A percentile compares a stretch with the other conserved stretches of the same genome.
These are phyloP conservation scores for Debaryomyces castellii DNA, from an alignment of 805 yeast genomes.

Conservation along the genomic window DNA sequence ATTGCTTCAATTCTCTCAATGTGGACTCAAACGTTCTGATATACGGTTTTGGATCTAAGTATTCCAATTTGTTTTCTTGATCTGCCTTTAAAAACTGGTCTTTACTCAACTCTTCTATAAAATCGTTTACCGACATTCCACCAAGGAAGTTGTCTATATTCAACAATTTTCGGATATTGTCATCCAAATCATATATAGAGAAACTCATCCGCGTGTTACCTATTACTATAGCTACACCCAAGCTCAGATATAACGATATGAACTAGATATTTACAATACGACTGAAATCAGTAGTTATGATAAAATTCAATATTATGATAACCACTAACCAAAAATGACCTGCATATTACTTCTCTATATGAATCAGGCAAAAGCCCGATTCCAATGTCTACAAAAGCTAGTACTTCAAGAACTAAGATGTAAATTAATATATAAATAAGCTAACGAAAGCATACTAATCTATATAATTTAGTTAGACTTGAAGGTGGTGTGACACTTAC, in stretches of 20 bases:
- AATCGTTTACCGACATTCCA: constrained; percentile 73
- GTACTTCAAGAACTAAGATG: neutral
- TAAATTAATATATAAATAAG: neutral
- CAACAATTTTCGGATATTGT: constrained; percentile 55
- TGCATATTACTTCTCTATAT: neutral
- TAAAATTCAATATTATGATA: neutral
- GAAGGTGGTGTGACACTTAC: constrained; percentile 97
- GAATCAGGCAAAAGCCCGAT: no score
- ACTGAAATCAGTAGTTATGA: neutral
- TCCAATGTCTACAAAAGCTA: no score
- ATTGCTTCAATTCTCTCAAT: constrained; percentile 62
- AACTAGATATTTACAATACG: neutral
- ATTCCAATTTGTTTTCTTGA: constrained; percentile 50
- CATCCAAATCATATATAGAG: constrained; percentile 61
- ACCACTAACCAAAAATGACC: neutral
- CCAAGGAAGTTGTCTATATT: constrained; percentile 63
- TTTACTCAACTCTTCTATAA: constrained; percentile 75
- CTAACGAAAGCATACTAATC: neutral
- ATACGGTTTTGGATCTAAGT: constrained; percentile 89
- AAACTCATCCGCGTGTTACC: constrained; percentile 31
- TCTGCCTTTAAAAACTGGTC: constrained; percentile 56
- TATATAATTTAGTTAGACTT: constrained; percentile 36
- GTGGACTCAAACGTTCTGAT: constrained; percentile 91
- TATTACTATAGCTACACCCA: neutral
- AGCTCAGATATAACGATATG: neutral